phyloP scores from a whole-genome alignment of 1,139 yeast species.

The Spathaspora jeffriesii region DNA sequence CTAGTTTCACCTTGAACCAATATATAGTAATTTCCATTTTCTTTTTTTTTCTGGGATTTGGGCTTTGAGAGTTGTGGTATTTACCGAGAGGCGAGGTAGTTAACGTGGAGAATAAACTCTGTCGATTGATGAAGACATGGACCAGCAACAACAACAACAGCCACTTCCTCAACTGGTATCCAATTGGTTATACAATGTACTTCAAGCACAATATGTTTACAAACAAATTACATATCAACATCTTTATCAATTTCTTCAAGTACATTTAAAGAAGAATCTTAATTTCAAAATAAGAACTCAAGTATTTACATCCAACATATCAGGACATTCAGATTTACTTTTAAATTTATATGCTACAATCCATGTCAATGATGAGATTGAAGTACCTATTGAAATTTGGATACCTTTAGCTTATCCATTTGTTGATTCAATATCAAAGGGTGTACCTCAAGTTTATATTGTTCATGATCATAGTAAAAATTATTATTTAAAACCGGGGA shows the following conservation, averaged over 20 bases:
- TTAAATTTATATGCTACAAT: conserved; percentile 66
- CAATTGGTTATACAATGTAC: conserved; percentile 45
- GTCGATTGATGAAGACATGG: not conserved
- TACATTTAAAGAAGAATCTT: conserved; percentile 36
- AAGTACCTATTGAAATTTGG: conserved; percentile 76
- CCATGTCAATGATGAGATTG: conserved; percentile 28
- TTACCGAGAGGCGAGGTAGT: not conserved
- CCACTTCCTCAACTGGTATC: conserved; percentile 36
- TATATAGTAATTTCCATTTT: not conserved
- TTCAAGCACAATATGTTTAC: conserved; percentile 53
- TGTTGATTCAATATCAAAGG: conserved; percentile 21
- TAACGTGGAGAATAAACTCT: not conserved
- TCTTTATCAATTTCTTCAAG: conserved; percentile 52
- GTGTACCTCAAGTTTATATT: conserved; percentile 65
- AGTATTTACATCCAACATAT: conserved; percentile 56
- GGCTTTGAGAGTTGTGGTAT: not conserved
- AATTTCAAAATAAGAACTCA: conserved; percentile 67
- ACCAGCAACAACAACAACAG: not conserved
- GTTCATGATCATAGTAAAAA: conserved; percentile 46
- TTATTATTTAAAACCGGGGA: conserved; percentile 54
- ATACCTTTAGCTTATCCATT: conserved; percentile 71
- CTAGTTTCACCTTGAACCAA: not conserved
- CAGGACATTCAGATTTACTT: conserved; percentile 61
- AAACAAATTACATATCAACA: conserved; percentile 62
- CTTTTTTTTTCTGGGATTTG: conserved; percentile 5